These are phyloP conservation scores for Ceratocystis harringtonii DNA, from an alignment of 2,329 filamentous ascomycete species.

Conservation along the genomic window DNA sequence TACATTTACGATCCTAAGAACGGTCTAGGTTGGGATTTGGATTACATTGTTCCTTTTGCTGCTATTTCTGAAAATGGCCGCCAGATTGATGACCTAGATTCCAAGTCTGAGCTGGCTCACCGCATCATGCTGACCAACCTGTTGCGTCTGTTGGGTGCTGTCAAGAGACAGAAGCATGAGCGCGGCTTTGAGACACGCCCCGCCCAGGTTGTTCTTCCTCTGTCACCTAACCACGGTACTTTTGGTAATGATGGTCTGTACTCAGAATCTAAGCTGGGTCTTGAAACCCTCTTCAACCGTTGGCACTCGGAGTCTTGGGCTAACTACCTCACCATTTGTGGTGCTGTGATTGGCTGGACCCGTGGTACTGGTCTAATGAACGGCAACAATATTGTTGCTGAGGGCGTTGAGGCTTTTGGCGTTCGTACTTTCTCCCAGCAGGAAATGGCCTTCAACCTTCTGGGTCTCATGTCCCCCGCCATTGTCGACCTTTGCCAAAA, in stretches of 20 bases:
- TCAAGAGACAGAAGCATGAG: conserved; percentile 81
- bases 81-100: conserved; percentile 93
- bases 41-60: conserved; percentile 90
- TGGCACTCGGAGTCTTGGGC: conserved; percentile 98
- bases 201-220: conserved; percentile 85
- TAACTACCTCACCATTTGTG: conserved; percentile 94
- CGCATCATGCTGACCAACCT: conserved; percentile 99
- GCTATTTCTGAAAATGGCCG: conserved; percentile 96
- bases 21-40: conserved; percentile 94
- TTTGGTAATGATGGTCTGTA: conserved; percentile 97
- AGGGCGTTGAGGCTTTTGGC: conserved; percentile 90
- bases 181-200: conserved; percentile 88
- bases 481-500: conserved; percentile 92
- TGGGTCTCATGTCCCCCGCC: conserved; percentile 86
- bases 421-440: conserved; percentile 98
- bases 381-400: conserved; percentile 92
- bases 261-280: conserved; percentile 90
- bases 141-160: conserved; percentile 71
- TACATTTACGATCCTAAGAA: conserved; percentile 97
- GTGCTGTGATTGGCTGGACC: conserved; percentile 97
- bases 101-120: conserved; percentile 92
- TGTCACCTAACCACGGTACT: conserved; percentile 96
- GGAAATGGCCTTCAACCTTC: conserved; percentile 98
- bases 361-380: conserved; percentile 96
- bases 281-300: conserved; percentile 95